Evolutionary conservation across 441 rosid genomes (phyloP), one percentile per base, ranked within the genome.

Genomic region (Syzygium malaccense): DNA sequence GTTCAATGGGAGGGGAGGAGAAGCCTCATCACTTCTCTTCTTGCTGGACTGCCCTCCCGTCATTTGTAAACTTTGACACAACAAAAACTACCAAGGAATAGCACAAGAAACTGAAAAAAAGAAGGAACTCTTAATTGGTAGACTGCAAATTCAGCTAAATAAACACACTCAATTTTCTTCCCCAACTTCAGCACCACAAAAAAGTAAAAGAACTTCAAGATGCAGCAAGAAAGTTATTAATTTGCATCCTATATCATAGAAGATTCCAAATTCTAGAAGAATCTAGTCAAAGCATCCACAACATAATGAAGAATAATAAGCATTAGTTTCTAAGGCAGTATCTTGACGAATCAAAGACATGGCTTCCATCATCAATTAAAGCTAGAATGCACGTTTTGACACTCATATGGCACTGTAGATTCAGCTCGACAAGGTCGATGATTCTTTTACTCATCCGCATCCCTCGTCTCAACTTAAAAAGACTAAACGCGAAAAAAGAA

Each of bases 41-140:
- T 62, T 91, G 90, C 92, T 89, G 66, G 90, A 90, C 88, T 89
- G 90, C 68, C 94, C 94, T 88, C 93, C 93, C 98, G 92, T 92
- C 94, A 94, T 93, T 85, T 56, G 88, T 41, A 58, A 84, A 85
- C 57, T 71, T 71, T 15, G 28, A 37, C 80, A 45, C 80, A 71
- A 37, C 80, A 37, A 20, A 71, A 37, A 5, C 28, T 11, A 33
- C 80, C 80, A 71, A 37, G 80, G 49, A 37, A 20, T 71, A 37
- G 28, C 49, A 71, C 80, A 37, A 71, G 14, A 41, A 71, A 20
- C 80, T 71, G 80, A 25, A 71, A 71, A 71, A 37, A 37, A 37
- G 28, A 71, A 20, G 37, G 8, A 71, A 71, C 80, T 71, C 10
- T 20, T 25, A 37, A 71, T 37, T 20, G 49, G 80, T 37, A n/a